Conservation (phyloP, 139 green algal species). For the Cymbomonas tetramitiformis region DNA sequence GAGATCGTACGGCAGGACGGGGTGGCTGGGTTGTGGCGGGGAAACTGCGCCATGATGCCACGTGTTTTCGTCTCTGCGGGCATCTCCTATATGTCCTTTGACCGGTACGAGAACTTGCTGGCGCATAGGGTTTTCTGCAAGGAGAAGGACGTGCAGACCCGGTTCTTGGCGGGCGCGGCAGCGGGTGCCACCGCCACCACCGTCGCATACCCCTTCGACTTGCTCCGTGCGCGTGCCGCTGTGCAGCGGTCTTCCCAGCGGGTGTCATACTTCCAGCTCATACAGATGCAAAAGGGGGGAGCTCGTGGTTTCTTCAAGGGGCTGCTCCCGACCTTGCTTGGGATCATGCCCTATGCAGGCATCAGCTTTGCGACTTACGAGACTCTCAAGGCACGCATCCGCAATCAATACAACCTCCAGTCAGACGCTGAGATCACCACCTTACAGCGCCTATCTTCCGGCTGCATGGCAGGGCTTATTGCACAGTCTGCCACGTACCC, state of each 20-base stretch:
- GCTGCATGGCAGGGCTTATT: conserved; percentile 12
- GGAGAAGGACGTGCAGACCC: no score
- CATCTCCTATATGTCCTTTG: conserved; percentile 61
- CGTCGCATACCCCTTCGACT: conserved; percentile 77
- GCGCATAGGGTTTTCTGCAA: no score
- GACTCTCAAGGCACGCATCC: conserved; percentile 11
- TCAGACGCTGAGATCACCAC: not conserved
- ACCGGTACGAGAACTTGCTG: conserved; percentile 4
- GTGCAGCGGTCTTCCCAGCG: no score
- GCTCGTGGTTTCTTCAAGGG: conserved; percentile 72
- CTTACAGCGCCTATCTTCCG: not conserved
- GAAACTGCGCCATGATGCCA: conserved; percentile 80
- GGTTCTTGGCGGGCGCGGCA: conserved; percentile 46
- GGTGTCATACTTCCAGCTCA: no score
- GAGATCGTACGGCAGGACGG: conserved; percentile 46
- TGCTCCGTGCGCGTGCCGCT: conserved; percentile 68
- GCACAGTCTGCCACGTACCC: conserved; percentile 15
- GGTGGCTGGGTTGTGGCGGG: conserved; percentile 68
- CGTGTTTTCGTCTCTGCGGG: conserved; percentile 89
- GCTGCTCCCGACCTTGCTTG: conserved; percentile 72
- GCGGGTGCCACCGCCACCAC: conserved; percentile 69
- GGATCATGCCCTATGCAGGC: conserved; percentile 22
- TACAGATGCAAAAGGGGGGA: conserved; percentile 65
- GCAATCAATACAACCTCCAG: conserved; percentile 20
- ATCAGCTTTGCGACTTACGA: conserved; percentile 24